phyloP scores from a whole-genome alignment of 106 monocot species.

The Chionographis japonica region DNA sequence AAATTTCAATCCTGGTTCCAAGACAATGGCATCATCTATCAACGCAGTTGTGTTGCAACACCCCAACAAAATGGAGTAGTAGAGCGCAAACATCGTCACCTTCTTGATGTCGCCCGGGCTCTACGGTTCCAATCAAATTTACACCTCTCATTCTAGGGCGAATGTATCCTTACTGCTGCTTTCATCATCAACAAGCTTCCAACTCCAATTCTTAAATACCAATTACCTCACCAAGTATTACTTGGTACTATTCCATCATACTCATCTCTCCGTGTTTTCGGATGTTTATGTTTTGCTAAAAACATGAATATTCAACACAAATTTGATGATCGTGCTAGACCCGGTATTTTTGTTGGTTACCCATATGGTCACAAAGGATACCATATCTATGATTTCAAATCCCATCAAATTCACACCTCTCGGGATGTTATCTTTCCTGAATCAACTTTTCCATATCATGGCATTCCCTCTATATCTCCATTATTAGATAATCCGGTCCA shows the following conservation, averaged over 20 bases:
- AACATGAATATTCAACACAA: not conserved
- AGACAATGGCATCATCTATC: not conserved
- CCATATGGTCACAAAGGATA: not conserved
- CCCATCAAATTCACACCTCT: not conserved
- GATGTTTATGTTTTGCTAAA: not conserved
- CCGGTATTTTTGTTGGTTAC: not conserved
- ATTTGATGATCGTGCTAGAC: not conserved
- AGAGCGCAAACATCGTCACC: not conserved
- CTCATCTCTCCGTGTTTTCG: not conserved
- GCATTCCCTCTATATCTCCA: not conserved
- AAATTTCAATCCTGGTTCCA: not conserved
- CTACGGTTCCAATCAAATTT: not conserved
- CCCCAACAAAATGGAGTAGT: too few species aligned
- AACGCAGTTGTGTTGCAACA: too few species aligned
- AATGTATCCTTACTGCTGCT: not conserved
- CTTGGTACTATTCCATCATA: not conserved
- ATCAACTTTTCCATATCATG: conserved; percentile 1
- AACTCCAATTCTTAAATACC: not conserved
- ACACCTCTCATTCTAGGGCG: not conserved
- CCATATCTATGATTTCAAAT: not conserved
- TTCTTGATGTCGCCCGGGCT: not conserved
- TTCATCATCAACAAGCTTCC: not conserved
- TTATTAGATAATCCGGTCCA: not conserved
- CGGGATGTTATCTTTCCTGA: not conserved
- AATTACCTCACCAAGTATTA: not conserved